Base-by-base conservation (phyloP, 1,139 yeast species). In the Eremothecium coryli region DNA sequence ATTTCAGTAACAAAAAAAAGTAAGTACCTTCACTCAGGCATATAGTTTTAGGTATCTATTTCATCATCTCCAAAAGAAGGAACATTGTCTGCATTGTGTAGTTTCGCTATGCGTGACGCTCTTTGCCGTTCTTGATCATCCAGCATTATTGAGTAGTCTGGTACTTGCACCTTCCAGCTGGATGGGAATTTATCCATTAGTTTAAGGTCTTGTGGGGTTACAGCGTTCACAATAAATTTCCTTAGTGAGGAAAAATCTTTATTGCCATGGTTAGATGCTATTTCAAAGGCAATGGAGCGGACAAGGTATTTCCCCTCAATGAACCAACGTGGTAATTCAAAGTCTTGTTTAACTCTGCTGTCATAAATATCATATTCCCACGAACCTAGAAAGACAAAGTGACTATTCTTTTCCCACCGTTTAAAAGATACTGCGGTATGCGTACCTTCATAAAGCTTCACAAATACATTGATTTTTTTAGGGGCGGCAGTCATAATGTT, bases 401-500 rank as follows among this genome's bases (percentile, higher is more conserved):
- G 35, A 4, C 32, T 33, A 26, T 51, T 55, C 25, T 4, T 24
- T 5, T 23, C 5, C 34, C 33, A 30, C 4, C 12, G 26, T 23
- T 18, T 42, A 35, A 10, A 10, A 11, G 20, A 18, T 4, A 22
- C 22, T 5, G 22, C 4, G 27, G 35, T 10, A 27, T 36, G 16
- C 35, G 23, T 13, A 34, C 38, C 15, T 36, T 40, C 14, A 29
- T 35, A 22, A 36, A 55, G 40, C 29, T 50, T 45, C 8, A 61
- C 54, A 35, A 48, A 62, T 1, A 63, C 33, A 2, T 61, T 49
- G 1, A 60, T 44, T 2, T 29, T 32, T 28, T 47, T 53, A 3
- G 68, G 68, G 7, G 64, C 60, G 2, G 66, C 60, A 15, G 58
- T 54, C 49, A 61, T 48, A 18, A 59, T 38, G 21, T 55, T 57